phyloP scores from a whole-genome alignment of 2,329 filamentous ascomycete species.

The Clarireedia homoeocarpa region DNA sequence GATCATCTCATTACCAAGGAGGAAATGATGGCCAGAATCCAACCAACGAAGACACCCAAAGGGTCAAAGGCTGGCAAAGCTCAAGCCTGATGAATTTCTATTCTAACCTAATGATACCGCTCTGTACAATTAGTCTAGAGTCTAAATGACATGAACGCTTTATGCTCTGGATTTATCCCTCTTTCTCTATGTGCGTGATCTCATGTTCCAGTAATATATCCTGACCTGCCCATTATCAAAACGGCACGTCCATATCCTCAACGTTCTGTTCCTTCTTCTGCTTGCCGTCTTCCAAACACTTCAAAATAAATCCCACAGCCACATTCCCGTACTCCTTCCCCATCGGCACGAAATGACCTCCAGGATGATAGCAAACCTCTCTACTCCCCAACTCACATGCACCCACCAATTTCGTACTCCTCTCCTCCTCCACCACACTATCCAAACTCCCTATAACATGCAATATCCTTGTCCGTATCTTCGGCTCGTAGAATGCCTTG shows the following conservation, averaged over 20 bases:
- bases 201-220: not conserved
- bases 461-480: constrained; percentile 67
- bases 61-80: constrained; percentile 31
- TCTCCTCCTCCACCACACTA: constrained; percentile 74
- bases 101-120: constrained; percentile 15
- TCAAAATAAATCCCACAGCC: constrained; percentile 62
- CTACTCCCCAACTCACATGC: constrained; percentile 31
- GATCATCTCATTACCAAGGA: constrained; percentile 99
- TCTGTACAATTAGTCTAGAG: constrained; percentile 30
- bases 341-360: constrained; percentile 83
- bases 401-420: constrained; percentile 61
- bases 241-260: constrained; percentile 63
- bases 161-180: constrained; percentile 12
- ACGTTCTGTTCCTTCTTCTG: constrained; percentile 52
- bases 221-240: constrained; percentile 31
- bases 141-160: constrained; percentile 24
- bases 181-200: constrained; percentile 4
- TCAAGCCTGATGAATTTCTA: constrained; percentile 16
- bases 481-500: constrained; percentile 64
- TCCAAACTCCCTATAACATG: constrained; percentile 81
- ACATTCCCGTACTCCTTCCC: constrained; percentile 74
- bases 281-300: constrained; percentile 30
- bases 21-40: constrained; percentile 99
- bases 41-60: constrained; percentile 44
- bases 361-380: constrained; percentile 62